Base-by-base conservation (phyloP, 2,329 filamentous ascomycete species). In the Talaromyces sp. region DNA sequence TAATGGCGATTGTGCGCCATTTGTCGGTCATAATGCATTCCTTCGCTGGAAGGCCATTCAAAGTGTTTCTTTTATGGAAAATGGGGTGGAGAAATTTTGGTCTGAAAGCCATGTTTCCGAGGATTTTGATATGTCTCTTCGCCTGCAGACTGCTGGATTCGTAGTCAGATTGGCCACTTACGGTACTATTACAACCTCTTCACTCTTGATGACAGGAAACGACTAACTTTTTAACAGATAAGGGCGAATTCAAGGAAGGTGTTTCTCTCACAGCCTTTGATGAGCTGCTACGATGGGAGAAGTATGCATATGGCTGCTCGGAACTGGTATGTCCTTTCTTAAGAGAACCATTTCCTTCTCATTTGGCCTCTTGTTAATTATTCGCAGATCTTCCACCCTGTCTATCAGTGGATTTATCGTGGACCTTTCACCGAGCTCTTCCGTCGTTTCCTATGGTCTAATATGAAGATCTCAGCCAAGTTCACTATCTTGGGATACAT, bases 231-330 rank as follows among this genome's bases (percentile, higher is more conserved):
- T 19, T 55, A 19, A 39, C 10, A 62, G 84, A 87, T 58, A 83
- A 84, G 33, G 83, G 86, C 3, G 88, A 85, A 7, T 92, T 91
- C 76, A 85, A 91, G 69, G 90, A 93, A 72, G 90, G 91, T 65
- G 90, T 93, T 59, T 93, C 90, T 2, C 80, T 93, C 60, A 93
- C 90, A 0, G 89, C 93, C 9, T 92, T 93, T 71, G 90, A 93
- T 75, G 91, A 93, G 75, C 25, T 62, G 3, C 36, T 62, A 17
- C 55, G 60, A 39, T 62, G 60, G 60, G 60, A 62, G n/a, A 67
- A 65, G 33, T 71, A 71, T 57, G 91, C 90, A 3, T 93, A 92
- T 69, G 90, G 90, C 42, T 93, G 91, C 76, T 91, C 89, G 73
- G 90, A 93, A 77, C 81, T 93, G 63, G 81, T 55, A 25, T 11